Evolutionary conservation across 768 basidiomycete species (phyloP), one percentile per base, ranked within the genome.

Genomic region (Russula compacta): DNA sequence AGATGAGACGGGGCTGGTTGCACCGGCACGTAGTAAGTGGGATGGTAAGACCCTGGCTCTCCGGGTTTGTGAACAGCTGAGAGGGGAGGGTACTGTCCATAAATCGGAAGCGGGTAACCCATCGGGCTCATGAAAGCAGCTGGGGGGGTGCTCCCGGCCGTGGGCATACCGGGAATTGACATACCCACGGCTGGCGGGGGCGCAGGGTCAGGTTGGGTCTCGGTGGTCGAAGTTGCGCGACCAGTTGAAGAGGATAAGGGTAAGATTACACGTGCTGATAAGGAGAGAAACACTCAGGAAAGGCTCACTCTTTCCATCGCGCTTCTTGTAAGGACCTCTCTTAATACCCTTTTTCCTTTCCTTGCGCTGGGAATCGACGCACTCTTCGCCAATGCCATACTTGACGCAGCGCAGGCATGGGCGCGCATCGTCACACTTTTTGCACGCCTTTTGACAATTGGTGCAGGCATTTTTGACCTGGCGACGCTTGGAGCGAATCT

Each of bases 401-500:
- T 89, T 92, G 69, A 92, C 86, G 68, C 94, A 97, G 63, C 94
- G 86, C 59, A 90, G 86, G 73, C 94, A 97, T 63, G 93, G 93
- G 65, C 93, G 82, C 67, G 87, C 91, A 68, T 91, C 89, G 74
- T 92, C 91, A 71, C 89, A 92, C 72, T 92, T 91, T 78, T 92
- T 92, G 79, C 89, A 92, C 3, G 90, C 87, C 71, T 89, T 91
- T 73, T 92, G 91, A 70, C 91, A 92, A 66, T 89, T 89, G 36
- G 89, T 92, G 73, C 91, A 92, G 55, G 90, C 90, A 66, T 91
- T 92, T 80, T 92, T 92, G 77, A 92, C 91, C 69, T 92, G 90
- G 56, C 86, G 79, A 66, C 90, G 88, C 73, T 92, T 92, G 42
- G 86, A 78, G 65, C 85, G 85, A 62, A 80, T 76, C 24, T 80